Evolutionary conservation across 805 yeast genomes (phyloP).

Genomic region (Pichia deserticola): DNA sequence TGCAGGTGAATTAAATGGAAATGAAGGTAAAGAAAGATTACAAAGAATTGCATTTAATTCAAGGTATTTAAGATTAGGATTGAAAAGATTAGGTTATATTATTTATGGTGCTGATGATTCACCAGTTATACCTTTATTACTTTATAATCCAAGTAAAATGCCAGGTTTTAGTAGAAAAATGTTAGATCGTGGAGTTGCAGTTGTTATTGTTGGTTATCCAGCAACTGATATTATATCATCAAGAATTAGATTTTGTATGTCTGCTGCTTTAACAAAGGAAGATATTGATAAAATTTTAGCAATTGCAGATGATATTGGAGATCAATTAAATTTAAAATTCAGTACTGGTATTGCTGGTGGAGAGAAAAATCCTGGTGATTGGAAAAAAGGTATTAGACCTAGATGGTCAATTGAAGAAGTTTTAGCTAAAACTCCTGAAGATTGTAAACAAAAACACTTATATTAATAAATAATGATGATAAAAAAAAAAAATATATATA

Average conservation of each 20-base stretch:
- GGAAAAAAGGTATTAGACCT: slow-evolving; percentile 47
- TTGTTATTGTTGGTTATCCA: slow-evolving; percentile 95
- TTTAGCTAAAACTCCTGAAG: slow-evolving; percentile 62
- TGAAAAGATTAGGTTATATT: slow-evolving; percentile 88
- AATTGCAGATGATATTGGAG: slow-evolving; percentile 73
- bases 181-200: slow-evolving; percentile 75
- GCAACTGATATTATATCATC: slow-evolving; percentile 90
- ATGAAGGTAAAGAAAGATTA: slow-evolving; percentile 87
- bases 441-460: slow-evolving; percentile 30
- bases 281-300: slow-evolving; percentile 79
- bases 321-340: slow-evolving; percentile 63
- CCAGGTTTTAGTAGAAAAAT: slow-evolving; percentile 83
- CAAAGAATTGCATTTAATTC: slow-evolving; percentile 94
- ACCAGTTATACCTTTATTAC: slow-evolving; percentile 85
- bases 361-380: slow-evolving; percentile 45
- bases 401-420: slow-evolving; percentile 78
- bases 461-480: background rate
- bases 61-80: slow-evolving; percentile 82
- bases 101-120: slow-evolving; percentile 94
- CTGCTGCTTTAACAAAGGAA: slow-evolving; percentile 86
- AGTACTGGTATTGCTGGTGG: slow-evolving; percentile 72
- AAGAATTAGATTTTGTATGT: slow-evolving; percentile 88
- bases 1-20: slow-evolving; percentile 76
- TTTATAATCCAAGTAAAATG: slow-evolving; percentile 91
- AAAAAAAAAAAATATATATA: background rate